Conservation (phyloP, 768 basidiomycete species). For the Xerocomus brunneocitrinus region DNA sequence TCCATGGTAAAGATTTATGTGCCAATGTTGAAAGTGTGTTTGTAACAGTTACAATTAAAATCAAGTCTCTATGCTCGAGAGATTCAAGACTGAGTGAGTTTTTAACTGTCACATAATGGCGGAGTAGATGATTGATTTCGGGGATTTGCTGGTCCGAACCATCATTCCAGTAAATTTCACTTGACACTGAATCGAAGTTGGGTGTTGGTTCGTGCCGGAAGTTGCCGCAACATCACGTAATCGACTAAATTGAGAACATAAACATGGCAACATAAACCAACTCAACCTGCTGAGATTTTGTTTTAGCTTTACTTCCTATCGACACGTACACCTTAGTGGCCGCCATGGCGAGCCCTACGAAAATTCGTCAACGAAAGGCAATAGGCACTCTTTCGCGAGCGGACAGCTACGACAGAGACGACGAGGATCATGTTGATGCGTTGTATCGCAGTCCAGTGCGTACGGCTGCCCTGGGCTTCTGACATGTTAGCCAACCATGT, state of each 20-base stretch:
- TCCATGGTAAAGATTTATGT: not conserved
- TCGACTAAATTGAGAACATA: constrained; percentile 1
- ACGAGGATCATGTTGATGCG: constrained; percentile 50
- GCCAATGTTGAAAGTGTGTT: not conserved
- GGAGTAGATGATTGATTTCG: too few species aligned
- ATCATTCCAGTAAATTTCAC: too few species aligned
- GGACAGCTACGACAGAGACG: constrained; percentile 34
- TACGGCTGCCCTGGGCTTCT: constrained; percentile 4
- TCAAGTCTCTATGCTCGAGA: too few species aligned
- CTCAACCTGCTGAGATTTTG: not conserved
- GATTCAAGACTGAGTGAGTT: too few species aligned
- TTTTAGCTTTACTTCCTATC: not conserved
- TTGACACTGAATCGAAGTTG: too few species aligned
- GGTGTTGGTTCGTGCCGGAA: not conserved
- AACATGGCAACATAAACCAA: not conserved
- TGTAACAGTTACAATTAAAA: too few species aligned
- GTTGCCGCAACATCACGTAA: constrained; percentile 20
- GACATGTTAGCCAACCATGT: constrained; percentile 11
- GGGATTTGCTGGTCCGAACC: too few species aligned
- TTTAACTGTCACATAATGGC: too few species aligned
- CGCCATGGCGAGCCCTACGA: constrained; percentile 31
- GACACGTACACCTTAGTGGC: constrained; percentile 7
- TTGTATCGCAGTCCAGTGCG: constrained; percentile 49
- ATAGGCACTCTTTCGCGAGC: constrained; percentile 12
- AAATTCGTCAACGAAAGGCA: constrained; percentile 29